Base-by-base conservation (phyloP, 306 rosid species). In the Corylus heterophylla region DNA sequence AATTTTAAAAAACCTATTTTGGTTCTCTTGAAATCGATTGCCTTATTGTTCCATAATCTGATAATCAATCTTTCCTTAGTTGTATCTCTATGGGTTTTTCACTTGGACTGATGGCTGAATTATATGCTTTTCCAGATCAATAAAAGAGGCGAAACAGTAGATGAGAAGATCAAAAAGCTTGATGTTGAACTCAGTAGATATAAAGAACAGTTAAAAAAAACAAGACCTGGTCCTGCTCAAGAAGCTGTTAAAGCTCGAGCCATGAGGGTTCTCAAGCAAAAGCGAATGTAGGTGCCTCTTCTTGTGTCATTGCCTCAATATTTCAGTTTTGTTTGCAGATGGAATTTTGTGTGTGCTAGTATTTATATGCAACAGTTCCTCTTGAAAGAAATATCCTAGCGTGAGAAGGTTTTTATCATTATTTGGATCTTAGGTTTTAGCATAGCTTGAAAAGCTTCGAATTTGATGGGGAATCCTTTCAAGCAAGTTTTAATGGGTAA, bases 241-340 rank as follows among this genome's bases (percentile, higher is more conserved):
- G 99, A 96, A 78, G 99, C 93, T 75, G 51, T 96, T 67, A 96
- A 96, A 86, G 87, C 98, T 74, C 89, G 97, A 79, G 98, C 99
- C 31, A 91, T 96, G 99, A 89, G 97, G 73, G 92, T 93, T 86
- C 93, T 96, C 76, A 96, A 96, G 91, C 98, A 93, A 74, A 96
- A 96, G 82, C 80, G 93, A 88, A 92, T 94, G 98, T 94, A 76
- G 50, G 93, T 84, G 39, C 27, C 76, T 78, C 47, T 59, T 79
- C 37, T 81, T 27, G 37, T 69, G 69, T 42, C 42, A 66, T 69
- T 37, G 14, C 44, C 39, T 64, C 25, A 44, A 51, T 78, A 45
- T 69, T 7, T 16, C 58, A 4, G 18, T 75, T 75, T 52, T 56
- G 29, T 73, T n/a, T 3, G 49, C 39, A 47, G 44, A 25, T 66